These are phyloP conservation scores for Zymoseptoria brevis DNA, from an alignment of 2,329 filamentous ascomycete species.

Conservation along the genomic window DNA sequence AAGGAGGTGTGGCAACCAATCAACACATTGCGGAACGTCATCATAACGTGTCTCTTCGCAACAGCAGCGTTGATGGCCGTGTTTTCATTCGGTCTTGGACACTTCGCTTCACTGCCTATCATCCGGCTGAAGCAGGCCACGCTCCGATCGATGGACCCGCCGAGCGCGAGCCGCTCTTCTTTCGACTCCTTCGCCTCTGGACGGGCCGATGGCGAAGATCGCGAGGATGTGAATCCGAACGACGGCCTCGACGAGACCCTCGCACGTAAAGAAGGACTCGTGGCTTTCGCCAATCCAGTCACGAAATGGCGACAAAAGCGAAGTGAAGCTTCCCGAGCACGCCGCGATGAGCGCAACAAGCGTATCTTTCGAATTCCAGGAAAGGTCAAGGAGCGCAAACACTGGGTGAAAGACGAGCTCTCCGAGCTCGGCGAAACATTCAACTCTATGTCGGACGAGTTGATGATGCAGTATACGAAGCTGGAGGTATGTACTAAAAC, in stretches of 20 bases:
- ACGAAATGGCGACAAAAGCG: slow-evolving; percentile 22
- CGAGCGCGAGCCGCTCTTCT: slow-evolving; percentile 35
- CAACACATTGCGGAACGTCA: slow-evolving; percentile 65
- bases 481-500: slow-evolving; percentile 46
- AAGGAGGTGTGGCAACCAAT: slow-evolving; percentile 72
- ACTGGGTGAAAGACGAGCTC: slow-evolving; percentile 71
- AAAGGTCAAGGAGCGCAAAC: slow-evolving; percentile 67
- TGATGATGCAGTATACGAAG: slow-evolving; percentile 75
- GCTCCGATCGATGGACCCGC: slow-evolving; percentile 61
- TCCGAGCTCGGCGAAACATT: slow-evolving; percentile 78
- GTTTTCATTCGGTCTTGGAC: slow-evolving; percentile 68
- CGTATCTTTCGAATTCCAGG: slow-evolving; percentile 71
- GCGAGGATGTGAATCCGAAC: slow-evolving; percentile 15
- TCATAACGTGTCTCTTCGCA: slow-evolving; percentile 78
- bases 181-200: slow-evolving; percentile 23
- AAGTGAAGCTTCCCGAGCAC: slow-evolving; percentile 25
- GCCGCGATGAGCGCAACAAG: slow-evolving; percentile 31
- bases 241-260: slow-evolving; percentile 17
- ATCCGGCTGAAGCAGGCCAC: slow-evolving; percentile 67
- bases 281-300: slow-evolving; percentile 32
- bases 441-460: slow-evolving; percentile 88
- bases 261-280: slow-evolving; percentile 34
- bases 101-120: slow-evolving; percentile 74
- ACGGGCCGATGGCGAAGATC: neutral
- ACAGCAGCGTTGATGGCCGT: slow-evolving; percentile 64